Conservation (phyloP, 306 rosid species). For the Rosa chinensis region DNA sequence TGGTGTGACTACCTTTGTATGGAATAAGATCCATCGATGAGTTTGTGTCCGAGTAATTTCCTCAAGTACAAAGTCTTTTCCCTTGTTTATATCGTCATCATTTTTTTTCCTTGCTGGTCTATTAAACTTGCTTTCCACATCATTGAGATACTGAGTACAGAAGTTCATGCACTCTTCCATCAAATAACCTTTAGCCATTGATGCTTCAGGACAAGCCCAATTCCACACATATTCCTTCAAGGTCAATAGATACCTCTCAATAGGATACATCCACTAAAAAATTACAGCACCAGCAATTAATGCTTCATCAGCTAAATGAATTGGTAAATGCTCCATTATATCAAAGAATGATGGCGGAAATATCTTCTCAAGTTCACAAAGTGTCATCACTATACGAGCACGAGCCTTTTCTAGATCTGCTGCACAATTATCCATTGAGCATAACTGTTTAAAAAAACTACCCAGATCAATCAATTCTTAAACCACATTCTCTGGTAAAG, state of each 20-base stretch:
- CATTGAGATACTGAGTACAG: no score
- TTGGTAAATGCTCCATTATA: not conserved
- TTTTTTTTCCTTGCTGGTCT: no score
- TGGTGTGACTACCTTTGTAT: not conserved
- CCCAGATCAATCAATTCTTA: no score
- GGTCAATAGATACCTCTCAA: not conserved
- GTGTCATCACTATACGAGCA: not conserved
- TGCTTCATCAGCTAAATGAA: not conserved
- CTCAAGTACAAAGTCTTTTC: not conserved
- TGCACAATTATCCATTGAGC: not conserved
- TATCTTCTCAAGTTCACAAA: conserved; percentile 14
- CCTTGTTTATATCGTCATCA: no score
- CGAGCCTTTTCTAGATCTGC: not conserved
- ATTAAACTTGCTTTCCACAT: no score
- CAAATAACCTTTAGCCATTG: not conserved
- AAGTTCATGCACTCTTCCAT: not conserved
- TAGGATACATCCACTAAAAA: not conserved
- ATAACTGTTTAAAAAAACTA: not conserved
- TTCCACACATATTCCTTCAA: not conserved
- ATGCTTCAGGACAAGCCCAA: not conserved
- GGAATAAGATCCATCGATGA: not conserved
- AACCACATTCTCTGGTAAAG: not conserved
- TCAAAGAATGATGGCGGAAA: not conserved
- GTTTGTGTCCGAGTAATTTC: not conserved
- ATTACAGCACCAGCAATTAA: not conserved